A percentile compares a stretch with the other conserved stretches of the same genome.
These are phyloP conservation scores for Tremella fuciformis DNA, from an alignment of 768 basidiomycete genomes.

Conservation along the genomic window DNA sequence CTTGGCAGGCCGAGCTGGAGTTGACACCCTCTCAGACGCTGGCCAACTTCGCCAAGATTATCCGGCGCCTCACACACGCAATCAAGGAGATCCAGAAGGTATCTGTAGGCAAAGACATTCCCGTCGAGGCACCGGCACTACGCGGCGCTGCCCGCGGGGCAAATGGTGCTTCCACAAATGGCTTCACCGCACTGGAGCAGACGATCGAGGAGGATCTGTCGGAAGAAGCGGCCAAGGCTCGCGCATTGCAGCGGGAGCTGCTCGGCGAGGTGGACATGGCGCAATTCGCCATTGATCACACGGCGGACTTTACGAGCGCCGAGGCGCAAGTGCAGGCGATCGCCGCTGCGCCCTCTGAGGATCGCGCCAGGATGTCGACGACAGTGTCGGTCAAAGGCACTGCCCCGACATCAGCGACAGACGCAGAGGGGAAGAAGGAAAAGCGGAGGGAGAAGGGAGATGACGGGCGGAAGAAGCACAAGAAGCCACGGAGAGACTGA, in stretches of 20 bases:
- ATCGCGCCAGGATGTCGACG: constrained; percentile 59
- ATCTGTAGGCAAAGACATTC: constrained; percentile 63
- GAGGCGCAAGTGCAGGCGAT: constrained; percentile 67
- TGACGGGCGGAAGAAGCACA: constrained; percentile 29
- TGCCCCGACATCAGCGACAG: constrained; percentile 54
- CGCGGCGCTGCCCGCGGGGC: background rate
- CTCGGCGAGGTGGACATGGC: constrained; percentile 81
- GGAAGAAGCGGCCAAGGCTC: constrained; percentile 55
- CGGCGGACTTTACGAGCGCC: constrained; percentile 71
- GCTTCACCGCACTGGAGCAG: constrained; percentile 24
- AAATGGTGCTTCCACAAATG: no score
- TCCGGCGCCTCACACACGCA: constrained; percentile 75
- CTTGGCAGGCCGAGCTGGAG: constrained; percentile 61
- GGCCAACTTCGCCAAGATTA: constrained; percentile 84
- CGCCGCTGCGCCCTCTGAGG: constrained; percentile 48
- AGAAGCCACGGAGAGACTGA: constrained; percentile 7
- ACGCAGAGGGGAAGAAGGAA: constrained; percentile 60
- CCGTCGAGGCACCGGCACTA: constrained; percentile 38
- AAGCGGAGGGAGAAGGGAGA: constrained; percentile 41
- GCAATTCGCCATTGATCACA: constrained; percentile 67
- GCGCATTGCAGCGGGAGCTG: constrained; percentile 71
- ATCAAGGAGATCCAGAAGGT: constrained; percentile 75
- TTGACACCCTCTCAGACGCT: constrained; percentile 82
- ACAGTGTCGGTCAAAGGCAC: constrained; percentile 70
- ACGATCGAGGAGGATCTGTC: constrained; percentile 22